phyloP scores from a whole-genome alignment of 768 basidiomycete genomes.

The Hygrophorus pudorinus region DNA sequence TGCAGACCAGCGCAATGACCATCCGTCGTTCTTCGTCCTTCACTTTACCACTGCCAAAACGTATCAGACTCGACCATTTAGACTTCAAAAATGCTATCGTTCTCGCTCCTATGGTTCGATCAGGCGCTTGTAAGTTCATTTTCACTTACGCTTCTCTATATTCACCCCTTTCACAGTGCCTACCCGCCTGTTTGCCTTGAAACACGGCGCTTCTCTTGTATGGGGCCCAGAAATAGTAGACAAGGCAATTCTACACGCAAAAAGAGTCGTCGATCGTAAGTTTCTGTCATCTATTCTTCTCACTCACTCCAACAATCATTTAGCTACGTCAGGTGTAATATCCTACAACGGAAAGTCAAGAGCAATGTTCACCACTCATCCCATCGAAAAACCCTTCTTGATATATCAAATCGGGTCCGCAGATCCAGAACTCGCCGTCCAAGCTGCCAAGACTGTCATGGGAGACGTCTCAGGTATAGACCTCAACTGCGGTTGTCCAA shows the following conservation, averaged over 20 bases:
- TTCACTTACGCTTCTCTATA: slow-evolving; percentile 7
- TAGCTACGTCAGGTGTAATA: slow-evolving; percentile 80
- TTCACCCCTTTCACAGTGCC: slow-evolving; percentile 45
- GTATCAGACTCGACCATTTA: slow-evolving; percentile 45
- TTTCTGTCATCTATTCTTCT: slow-evolving; percentile 6
- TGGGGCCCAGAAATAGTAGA: slow-evolving; percentile 98
- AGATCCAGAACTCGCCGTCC: slow-evolving; percentile 81
- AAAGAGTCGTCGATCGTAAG: slow-evolving; percentile 82
- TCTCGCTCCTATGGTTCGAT: slow-evolving; percentile 98
- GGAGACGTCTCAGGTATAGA: slow-evolving; percentile 91
- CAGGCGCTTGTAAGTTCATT: slow-evolving; percentile 62
- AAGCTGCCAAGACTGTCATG: slow-evolving; percentile 81
- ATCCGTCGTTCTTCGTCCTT: slow-evolving; percentile 44
- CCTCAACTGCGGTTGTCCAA: slow-evolving; percentile 96
- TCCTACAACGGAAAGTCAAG: slow-evolving; percentile 77
- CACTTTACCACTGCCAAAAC: slow-evolving; percentile 40
- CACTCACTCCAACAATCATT: slow-evolving; percentile 2
- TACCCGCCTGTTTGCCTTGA: slow-evolving; percentile 76
- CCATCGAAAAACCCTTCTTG: slow-evolving; percentile 87
- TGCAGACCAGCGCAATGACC: slow-evolving; percentile 32
- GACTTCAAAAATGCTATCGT: slow-evolving; percentile 87
- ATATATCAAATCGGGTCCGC: slow-evolving; percentile 95
- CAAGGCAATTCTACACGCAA: slow-evolving; percentile 83
- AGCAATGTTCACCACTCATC: slow-evolving; percentile 88
- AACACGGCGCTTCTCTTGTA: slow-evolving; percentile 88